These are phyloP conservation scores for Umbelopsis vinacea DNA, from an alignment of 192 early-diverging fungal genomes.

Conservation along the genomic window DNA sequence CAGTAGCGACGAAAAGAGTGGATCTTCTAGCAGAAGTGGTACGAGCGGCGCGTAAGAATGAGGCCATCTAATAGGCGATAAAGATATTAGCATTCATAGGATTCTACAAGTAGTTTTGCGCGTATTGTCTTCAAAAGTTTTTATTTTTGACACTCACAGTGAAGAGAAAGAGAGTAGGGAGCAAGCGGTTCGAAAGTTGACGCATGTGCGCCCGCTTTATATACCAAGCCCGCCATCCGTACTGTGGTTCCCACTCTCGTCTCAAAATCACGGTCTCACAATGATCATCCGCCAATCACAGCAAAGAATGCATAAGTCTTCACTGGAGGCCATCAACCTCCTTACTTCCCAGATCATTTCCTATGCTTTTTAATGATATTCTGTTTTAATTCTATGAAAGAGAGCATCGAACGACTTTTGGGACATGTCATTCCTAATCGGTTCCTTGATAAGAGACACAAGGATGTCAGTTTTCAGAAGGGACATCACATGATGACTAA, in stretches of 20 bases:
- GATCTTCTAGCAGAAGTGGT: constrained; percentile 13
- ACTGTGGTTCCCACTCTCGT: constrained; percentile 1
- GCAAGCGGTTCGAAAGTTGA: neutral
- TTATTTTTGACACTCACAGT: constrained; percentile 13
- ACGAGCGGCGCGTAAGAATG: constrained; percentile 19
- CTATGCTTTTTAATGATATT: no score
- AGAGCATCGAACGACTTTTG: no score
- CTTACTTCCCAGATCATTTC: no score
- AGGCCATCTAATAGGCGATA: constrained; percentile 1
- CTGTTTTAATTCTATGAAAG: no score
- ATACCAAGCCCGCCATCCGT: neutral
- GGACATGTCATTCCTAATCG: neutral
- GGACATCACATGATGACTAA: constrained; percentile 14
- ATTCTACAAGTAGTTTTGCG: neutral
- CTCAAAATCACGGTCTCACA: constrained; percentile 22
- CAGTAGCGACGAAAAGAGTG: constrained; percentile 11
- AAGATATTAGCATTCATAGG: neutral
- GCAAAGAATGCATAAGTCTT: no score
- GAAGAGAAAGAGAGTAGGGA: constrained; percentile 13
- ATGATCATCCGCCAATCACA: constrained; percentile 7
- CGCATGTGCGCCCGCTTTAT: neutral
- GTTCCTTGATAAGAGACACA: no score
- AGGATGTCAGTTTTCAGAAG: no score
- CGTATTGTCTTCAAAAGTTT: neutral
- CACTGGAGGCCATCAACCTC: no score